Evolutionary conservation across 352 stramenopile species (phyloP).

Genomic region (Phytophthora palmivora): DNA sequence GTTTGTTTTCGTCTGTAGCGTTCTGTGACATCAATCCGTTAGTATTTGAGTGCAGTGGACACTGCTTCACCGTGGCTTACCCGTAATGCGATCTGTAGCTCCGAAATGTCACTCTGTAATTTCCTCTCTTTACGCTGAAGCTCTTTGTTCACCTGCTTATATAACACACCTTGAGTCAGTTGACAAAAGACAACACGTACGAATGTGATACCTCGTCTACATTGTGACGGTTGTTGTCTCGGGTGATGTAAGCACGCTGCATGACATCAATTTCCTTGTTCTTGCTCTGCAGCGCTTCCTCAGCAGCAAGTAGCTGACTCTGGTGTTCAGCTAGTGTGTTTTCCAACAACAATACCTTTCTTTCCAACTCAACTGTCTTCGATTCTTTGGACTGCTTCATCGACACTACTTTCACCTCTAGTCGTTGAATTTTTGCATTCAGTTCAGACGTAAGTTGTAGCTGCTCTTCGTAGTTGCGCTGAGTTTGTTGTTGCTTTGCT

Average conservation of each 20-base stretch:
- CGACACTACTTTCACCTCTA: conserved; percentile 46
- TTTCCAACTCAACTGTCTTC: conserved; percentile 36
- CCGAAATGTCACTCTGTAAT: conserved; percentile 62
- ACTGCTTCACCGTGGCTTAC: conserved; percentile 30
- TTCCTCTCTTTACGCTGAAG: conserved; percentile 56
- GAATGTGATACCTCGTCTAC: conserved; percentile 50
- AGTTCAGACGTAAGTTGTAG: conserved; percentile 41
- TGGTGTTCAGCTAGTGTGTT: conserved; percentile 51
- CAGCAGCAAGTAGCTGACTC: conserved; percentile 44
- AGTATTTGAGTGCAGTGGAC: background rate
- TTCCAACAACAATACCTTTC: conserved; percentile 41
- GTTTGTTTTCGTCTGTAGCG: conserved; percentile 56
- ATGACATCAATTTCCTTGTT: conserved; percentile 54
- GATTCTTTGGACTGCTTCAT: conserved; percentile 24
- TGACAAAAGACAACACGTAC: background rate
- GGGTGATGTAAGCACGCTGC: conserved; percentile 47
- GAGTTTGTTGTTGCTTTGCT: conserved; percentile 41
- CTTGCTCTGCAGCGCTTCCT: conserved; percentile 52
- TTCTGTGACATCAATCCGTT: conserved; percentile 40
- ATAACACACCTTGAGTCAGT: background rate
- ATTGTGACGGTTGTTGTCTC: conserved; percentile 47
- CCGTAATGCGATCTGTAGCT: conserved; percentile 53
- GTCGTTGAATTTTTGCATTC: conserved; percentile 37
- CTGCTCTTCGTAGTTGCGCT: conserved; percentile 55
- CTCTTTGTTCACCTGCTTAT: conserved; percentile 48